Percentiles rank a stretch among this genome's conserved stretches.
These are phyloP conservation scores for Xylariaceae sp. DNA, from an alignment of 2,329 filamentous ascomycete genomes.

Conservation along the genomic window DNA sequence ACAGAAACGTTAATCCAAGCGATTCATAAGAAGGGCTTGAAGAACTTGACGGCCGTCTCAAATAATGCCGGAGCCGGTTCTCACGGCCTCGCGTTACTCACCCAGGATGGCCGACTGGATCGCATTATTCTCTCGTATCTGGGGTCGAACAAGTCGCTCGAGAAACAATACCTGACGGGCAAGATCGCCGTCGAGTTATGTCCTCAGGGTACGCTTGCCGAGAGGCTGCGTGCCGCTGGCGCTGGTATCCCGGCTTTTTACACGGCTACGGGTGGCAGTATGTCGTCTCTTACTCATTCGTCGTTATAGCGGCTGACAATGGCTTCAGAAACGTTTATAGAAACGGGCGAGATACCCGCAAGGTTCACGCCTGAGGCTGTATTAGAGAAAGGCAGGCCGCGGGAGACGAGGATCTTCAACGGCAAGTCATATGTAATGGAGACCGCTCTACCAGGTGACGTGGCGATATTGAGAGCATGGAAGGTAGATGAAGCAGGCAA, in stretches of 20 bases:
- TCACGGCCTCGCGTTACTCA: slow-evolving; percentile 71
- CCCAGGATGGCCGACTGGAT: slow-evolving; percentile 72
- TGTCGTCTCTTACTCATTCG: slow-evolving; percentile 37
- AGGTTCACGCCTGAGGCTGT: slow-evolving; percentile 65
- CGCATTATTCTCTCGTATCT: slow-evolving; percentile 78
- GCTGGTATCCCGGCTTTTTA: slow-evolving; percentile 83
- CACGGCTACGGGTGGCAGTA: slow-evolving; percentile 74
- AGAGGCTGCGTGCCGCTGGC: slow-evolving; percentile 74
- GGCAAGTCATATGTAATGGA: slow-evolving; percentile 80
- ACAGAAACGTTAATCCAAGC: slow-evolving; percentile 75
- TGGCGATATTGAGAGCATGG: slow-evolving; percentile 78
- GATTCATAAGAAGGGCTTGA: slow-evolving; percentile 64
- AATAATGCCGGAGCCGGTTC: slow-evolving; percentile 80
- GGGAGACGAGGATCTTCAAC: slow-evolving; percentile 76
- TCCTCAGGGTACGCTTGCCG: slow-evolving; percentile 76
- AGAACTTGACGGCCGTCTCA: slow-evolving; percentile 75
- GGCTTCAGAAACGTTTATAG: slow-evolving; percentile 65
- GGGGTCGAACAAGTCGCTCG: slow-evolving; percentile 78
- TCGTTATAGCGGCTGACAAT: neutral
- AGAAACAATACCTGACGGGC: slow-evolving; percentile 77
- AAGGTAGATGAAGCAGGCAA: slow-evolving; percentile 81
- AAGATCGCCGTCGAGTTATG: slow-evolving; percentile 77
- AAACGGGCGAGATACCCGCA: slow-evolving; percentile 72
- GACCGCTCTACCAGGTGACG: slow-evolving; percentile 75
- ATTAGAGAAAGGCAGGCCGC: slow-evolving; percentile 67